These are phyloP conservation scores for Hyphodiscus hymeniophilus DNA, from an alignment of 495 filamentous ascomycete genomes.

Conservation along the genomic window DNA sequence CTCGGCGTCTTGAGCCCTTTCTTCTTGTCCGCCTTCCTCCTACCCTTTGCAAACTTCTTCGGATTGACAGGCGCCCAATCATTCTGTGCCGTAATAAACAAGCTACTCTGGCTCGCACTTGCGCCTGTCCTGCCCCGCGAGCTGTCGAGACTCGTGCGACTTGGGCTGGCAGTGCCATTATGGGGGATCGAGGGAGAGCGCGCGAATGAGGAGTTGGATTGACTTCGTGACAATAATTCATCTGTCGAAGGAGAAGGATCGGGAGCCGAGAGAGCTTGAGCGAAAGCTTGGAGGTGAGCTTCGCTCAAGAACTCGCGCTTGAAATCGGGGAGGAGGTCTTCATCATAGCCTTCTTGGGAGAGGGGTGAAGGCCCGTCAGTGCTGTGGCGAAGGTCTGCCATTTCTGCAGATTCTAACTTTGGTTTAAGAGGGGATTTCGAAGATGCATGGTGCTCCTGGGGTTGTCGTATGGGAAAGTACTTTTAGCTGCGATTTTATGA, in stretches of 20 bases:
- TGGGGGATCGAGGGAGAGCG: neutral
- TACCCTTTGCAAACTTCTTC: conserved; percentile 2
- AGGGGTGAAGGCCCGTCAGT: conserved; percentile 21
- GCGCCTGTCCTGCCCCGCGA: conserved; percentile 1
- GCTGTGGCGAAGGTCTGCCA: conserved; percentile 19
- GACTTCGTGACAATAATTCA: conserved; percentile 22
- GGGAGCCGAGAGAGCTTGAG: conserved; percentile 46
- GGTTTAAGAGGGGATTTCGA: neutral
- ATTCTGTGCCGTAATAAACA: conserved; percentile 67
- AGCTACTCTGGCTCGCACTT: conserved; percentile 7
- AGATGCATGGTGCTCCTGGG: neutral
- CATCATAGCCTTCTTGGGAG: conserved; percentile 20
- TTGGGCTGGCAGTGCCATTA: neutral
- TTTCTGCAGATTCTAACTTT: conserved; percentile 1
- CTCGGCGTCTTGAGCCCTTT: conserved; percentile 25
- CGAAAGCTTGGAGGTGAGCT: conserved; percentile 48
- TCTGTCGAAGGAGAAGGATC: conserved; percentile 35
- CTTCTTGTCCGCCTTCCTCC: conserved; percentile 16
- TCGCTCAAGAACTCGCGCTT: conserved; percentile 57
- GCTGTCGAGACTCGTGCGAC: conserved; percentile 3
- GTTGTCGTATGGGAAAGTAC: neutral
- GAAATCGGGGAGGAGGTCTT: conserved; percentile 36
- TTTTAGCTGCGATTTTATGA: neutral
- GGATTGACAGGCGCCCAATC: conserved; percentile 74
- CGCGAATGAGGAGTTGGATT: neutral